phyloP scores from a whole-genome alignment of 2,329 filamentous ascomycete species.

The Talaromyces sp. region DNA sequence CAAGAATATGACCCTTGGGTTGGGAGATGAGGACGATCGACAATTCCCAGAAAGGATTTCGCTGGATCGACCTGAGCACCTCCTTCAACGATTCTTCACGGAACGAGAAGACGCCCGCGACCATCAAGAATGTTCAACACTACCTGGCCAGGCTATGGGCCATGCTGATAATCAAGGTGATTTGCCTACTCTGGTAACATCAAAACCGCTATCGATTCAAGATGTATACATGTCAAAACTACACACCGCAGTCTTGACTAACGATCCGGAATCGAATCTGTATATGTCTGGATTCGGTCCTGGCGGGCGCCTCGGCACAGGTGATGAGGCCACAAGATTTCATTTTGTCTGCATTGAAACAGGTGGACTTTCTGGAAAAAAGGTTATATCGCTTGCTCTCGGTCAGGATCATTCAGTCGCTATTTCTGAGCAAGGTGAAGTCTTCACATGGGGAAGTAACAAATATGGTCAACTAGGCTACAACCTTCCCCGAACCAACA shows the following conservation, averaged over 20 bases:
- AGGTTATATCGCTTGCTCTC: slow-evolving; percentile 73
- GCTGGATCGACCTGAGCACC: slow-evolving; percentile 72
- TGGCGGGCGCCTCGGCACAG: slow-evolving; percentile 82
- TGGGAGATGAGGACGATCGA: slow-evolving; percentile 93
- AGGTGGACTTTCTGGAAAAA: slow-evolving; percentile 69
- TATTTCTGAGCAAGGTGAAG: slow-evolving; percentile 78
- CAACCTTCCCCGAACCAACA: slow-evolving; percentile 60
- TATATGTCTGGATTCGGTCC: slow-evolving; percentile 91
- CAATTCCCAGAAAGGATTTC: slow-evolving; percentile 85
- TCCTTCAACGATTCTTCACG: slow-evolving; percentile 70
- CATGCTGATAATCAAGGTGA: slow-evolving; percentile 48
- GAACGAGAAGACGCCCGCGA: slow-evolving; percentile 54
- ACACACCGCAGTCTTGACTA: slow-evolving; percentile 83
- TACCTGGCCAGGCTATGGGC: background rate
- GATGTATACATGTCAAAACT: slow-evolving; percentile 88
- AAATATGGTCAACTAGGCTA: slow-evolving; percentile 84
- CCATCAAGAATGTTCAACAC: slow-evolving; percentile 34
- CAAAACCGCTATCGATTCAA: slow-evolving; percentile 70
- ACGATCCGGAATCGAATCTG: slow-evolving; percentile 83
- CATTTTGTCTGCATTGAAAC: slow-evolving; percentile 79
- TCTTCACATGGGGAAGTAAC: slow-evolving; percentile 94
- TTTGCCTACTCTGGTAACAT: slow-evolving; percentile 70
- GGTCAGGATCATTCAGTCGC: slow-evolving; percentile 91
- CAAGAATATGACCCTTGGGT: slow-evolving; percentile 86
- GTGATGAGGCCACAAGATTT: slow-evolving; percentile 86